Evolutionary conservation across 179 eudicot species (phyloP), one percentile per base, ranked within the genome.

Genomic region (Gypsophila paniculata): DNA sequence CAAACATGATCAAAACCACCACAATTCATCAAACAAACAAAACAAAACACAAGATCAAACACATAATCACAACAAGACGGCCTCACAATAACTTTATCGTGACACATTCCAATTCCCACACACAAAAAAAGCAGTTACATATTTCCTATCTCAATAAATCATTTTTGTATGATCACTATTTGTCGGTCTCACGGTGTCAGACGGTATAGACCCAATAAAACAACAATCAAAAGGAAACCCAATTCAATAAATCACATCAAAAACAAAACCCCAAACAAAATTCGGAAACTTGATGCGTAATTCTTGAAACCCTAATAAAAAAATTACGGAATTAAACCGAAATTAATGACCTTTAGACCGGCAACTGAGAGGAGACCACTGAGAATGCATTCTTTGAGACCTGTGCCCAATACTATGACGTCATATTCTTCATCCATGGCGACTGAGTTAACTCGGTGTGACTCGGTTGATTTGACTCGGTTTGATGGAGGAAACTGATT

Each of bases 311-410:
- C 22, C n/a, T 21, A 67, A 49, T 8, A 46, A 12, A 11, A 46
- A 46, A 46, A 11, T 1, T 10, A 11, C 46, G 46, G 2, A 17
- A 26, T 7, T 26, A 7, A 49, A 1, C 0, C 26, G 5, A 61
- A n/a, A n/a, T 8, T 42, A 8, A 29, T 32, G 49, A 61, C 95
- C 80, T 89, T 89, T 79, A 89, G 86, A 58, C 91, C 87, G 72
- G 85, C 89, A 59, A 89, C 91, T n/a, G 94, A 89, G 80, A 87
- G 87, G 57, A 87, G 88, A 66, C 95, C 95, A 65, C 95, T 89
- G 72, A 89, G 85, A 46, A 87, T 87, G 82, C 95, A 89, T 82
- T 89, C 94, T 75, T 89, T 85, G 75, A 89, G 94, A 21, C 94
- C 91, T 0, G 94, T 89, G 19, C 94, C 94, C 4, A 89, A 86